These are phyloP conservation scores for Panicum virgatum DNA, from an alignment of 202 grass and related monocot genomes.

Conservation along the genomic window DNA sequence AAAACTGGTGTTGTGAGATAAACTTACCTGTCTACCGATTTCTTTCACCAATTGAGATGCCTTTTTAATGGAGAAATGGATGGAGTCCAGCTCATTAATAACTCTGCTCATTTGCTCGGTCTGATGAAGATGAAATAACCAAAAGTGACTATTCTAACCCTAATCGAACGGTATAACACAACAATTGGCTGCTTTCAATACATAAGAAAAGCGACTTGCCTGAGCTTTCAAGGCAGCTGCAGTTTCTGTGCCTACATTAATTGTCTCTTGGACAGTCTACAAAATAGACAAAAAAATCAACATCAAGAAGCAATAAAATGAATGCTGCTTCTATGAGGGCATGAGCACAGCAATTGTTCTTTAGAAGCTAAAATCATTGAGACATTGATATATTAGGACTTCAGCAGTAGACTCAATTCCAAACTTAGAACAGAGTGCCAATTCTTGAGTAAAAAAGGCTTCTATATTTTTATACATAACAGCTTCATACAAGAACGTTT, in stretches of 20 bases:
- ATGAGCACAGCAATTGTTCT: background rate
- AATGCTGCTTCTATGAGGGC: background rate
- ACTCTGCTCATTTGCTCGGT: conserved; percentile 98
- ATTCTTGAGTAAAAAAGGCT: background rate
- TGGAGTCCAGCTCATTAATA: conserved; percentile 95
- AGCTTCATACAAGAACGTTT: background rate
- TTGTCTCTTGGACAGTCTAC: conserved; percentile 85
- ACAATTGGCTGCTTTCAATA: conserved; percentile 10
- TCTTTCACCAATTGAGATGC: conserved; percentile 92
- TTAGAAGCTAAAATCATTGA: conserved; percentile 13
- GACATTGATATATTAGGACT: background rate
- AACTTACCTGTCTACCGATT: conserved; percentile 79
- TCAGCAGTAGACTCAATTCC: background rate
- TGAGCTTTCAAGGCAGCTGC: conserved; percentile 91
- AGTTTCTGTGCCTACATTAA: conserved; percentile 94
- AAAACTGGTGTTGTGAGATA: background rate
- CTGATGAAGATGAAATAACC: conserved; percentile 52
- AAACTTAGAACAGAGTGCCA: background rate
- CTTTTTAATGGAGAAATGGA: conserved; percentile 97
- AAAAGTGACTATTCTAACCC: conserved; percentile 1
- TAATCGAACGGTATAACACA: conserved; percentile 15
- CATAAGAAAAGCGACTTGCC: conserved; percentile 43
- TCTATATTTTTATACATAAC: conserved; percentile 3
- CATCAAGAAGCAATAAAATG: background rate
- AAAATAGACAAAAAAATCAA: conserved; percentile 43